Base-by-base conservation (phyloP, 2,329 filamentous ascomycete species). In the Pseudogymnoascus pannorum region DNA sequence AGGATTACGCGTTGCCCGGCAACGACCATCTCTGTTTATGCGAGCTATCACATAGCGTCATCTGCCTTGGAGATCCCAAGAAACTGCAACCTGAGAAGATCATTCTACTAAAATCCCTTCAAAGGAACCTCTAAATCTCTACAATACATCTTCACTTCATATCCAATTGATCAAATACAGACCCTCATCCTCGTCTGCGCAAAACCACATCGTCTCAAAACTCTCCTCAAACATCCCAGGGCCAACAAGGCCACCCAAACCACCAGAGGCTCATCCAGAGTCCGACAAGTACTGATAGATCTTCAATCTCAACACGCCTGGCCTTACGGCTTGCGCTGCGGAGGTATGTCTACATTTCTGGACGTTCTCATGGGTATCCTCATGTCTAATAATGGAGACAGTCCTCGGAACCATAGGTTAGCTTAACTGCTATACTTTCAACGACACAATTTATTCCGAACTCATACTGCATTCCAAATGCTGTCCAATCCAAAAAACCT, bases 251-350 rank as follows among this genome's bases (percentile, higher is more conserved):
- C 44, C 44, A 40, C 60, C 40, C 44, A 38, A 59, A 62, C 60
- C 48, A 61, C 61, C 35, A 59, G 62, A 65, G 68, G 64, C 68
- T 72, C 65, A 58, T 67, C 68, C 67, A 70, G 75, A 75, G 75
- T 77, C 33, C 77, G 70, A 70, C 71, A 66, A 71, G 74, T 75
- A 78, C 78, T 82, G 80, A 80, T 75, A 77, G 76, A 72, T 65
- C 70, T 69, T 72, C 70, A 67, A 69, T 68, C 65, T 72, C 66
- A 66, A 72, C 70, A 77, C 81, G 86, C 87, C 88, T 87, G 87
- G 87, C 87, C 85, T 83, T 81, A 84, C 86, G 85, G 87, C 86
- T 89, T 88, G 87, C 86, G 82, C 86, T 91, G 87, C 87, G 87
- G 87, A 92, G 87, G 88, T 91, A 51, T 38, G 88, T 91, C 35